Conservation (phyloP, 23 red algal genomes). For the Gracilariopsis chorda region DNA sequence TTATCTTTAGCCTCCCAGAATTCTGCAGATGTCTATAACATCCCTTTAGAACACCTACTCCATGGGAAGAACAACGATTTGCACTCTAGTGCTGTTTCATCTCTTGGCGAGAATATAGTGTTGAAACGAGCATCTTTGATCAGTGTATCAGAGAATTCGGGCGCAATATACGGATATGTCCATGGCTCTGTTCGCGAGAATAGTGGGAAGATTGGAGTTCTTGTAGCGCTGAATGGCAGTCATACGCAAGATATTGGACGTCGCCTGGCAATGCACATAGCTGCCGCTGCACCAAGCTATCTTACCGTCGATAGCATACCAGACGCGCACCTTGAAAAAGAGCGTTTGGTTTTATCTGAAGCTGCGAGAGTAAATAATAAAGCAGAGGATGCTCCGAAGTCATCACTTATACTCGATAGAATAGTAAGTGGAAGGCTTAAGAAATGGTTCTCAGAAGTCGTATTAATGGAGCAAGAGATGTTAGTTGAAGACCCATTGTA, state of each 20-base stretch:
- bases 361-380: slow-evolving; percentile 4
- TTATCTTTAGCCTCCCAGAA: not conserved
- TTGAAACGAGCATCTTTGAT: slow-evolving; percentile 27
- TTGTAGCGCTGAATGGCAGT: slow-evolving; percentile 46
- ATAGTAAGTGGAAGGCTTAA: slow-evolving; percentile 41
- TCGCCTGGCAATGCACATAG: slow-evolving; percentile 60
- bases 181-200: slow-evolving; percentile 14
- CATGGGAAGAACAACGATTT: slow-evolving; percentile 1
- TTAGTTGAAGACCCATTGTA: slow-evolving; percentile 27
- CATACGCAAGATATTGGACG: not conserved
- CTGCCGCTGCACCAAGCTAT: slow-evolving; percentile 52
- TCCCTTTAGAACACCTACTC: not conserved
- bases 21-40: not conserved
- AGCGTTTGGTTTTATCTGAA: slow-evolving; percentile 25
- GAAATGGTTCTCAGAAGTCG: slow-evolving; percentile 35
- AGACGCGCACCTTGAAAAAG: slow-evolving; percentile 17
- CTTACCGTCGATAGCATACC: slow-evolving; percentile 8
- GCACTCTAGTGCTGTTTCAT: slow-evolving; percentile 15
- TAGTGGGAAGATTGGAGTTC: slow-evolving; percentile 56
- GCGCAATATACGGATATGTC: slow-evolving; percentile 27
- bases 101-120: slow-evolving; percentile 64
- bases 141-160: not conserved
- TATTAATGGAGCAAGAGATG: slow-evolving; percentile 72
- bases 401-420: not conserved
- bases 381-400: not conserved